Evolutionary conservation across 2,329 filamentous ascomycete species (phyloP).

Genomic region (Fusarium nanum): DNA sequence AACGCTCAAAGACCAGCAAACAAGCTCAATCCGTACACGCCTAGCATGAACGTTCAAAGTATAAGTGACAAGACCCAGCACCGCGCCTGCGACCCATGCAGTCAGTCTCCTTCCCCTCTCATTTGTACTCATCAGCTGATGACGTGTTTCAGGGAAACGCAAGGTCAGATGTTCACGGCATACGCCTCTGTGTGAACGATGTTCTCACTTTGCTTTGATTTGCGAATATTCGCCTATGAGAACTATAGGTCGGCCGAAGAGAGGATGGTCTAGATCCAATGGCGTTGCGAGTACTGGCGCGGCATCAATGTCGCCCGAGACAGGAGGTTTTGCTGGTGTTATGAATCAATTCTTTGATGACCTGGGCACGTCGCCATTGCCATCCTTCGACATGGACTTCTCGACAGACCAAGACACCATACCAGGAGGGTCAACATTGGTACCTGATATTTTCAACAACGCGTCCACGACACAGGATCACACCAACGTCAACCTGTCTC

Average conservation of each 20-base stretch:
- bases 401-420: background rate
- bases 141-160: slow-evolving; percentile 26
- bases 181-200: slow-evolving; percentile 31
- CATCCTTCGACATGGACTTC: slow-evolving; percentile 5
- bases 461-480: background rate
- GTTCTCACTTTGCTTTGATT: slow-evolving; percentile 30
- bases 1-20: slow-evolving; percentile 4
- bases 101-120: background rate
- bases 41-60: slow-evolving; percentile 20
- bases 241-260: slow-evolving; percentile 7
- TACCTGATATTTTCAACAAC: background rate
- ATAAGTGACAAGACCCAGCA: slow-evolving; percentile 35
- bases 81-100: slow-evolving; percentile 33
- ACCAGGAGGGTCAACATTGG: background rate
- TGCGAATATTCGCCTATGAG: slow-evolving; percentile 34
- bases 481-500: background rate
- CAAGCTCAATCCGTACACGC: background rate
- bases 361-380: background rate
- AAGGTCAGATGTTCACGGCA: slow-evolving; percentile 31
- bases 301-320: background rate
- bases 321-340: background rate
- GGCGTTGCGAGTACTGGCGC: background rate
- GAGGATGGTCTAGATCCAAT: background rate
- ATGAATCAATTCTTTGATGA: slow-evolving; percentile 23
- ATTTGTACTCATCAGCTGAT: slow-evolving; percentile 7